Evolutionary conservation across 2,329 filamentous ascomycete species (phyloP).

Genomic region (Botrytis porri): DNA sequence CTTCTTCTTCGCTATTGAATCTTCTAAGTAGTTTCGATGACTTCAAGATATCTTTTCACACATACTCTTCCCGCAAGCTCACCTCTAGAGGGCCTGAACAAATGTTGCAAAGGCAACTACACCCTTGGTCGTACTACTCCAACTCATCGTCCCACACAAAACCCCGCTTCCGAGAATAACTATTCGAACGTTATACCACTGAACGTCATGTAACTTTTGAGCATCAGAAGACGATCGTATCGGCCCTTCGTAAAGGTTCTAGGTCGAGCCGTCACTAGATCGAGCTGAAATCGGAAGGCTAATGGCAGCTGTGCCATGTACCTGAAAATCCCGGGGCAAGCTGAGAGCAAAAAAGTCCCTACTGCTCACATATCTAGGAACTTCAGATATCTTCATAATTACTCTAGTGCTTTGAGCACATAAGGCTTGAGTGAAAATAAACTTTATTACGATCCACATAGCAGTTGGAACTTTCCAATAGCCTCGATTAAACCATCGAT

Average conservation of each 20-base stretch:
- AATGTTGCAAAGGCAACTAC: not conserved
- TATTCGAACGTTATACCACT: not conserved
- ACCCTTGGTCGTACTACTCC: not conserved
- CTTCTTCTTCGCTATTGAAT: not conserved
- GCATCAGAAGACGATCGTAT: constrained; percentile 10
- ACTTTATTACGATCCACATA: not conserved
- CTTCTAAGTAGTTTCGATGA: not conserved
- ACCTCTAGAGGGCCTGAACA: not conserved
- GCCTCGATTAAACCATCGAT: no score
- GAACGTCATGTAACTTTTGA: not conserved
- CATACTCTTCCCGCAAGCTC: not conserved
- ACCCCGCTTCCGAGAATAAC: constrained; percentile 1
- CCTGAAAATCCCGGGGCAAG: not conserved
- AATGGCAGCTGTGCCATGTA: not conserved
- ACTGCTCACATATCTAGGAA: not conserved
- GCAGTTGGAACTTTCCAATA: constrained; percentile 9
- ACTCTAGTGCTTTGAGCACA: not conserved
- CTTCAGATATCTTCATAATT: not conserved
- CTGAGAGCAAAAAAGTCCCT: not conserved
- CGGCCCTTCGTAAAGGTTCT: not conserved
- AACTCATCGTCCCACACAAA: not conserved
- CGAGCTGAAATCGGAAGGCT: not conserved
- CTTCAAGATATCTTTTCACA: not conserved
- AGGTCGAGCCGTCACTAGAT: not conserved
- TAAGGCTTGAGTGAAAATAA: not conserved